Percentiles rank a stretch among this genome's conserved stretches.
These are phyloP conservation scores for Leccinum ochraceum DNA, from an alignment of 768 basidiomycete species.

Conservation along the genomic window DNA sequence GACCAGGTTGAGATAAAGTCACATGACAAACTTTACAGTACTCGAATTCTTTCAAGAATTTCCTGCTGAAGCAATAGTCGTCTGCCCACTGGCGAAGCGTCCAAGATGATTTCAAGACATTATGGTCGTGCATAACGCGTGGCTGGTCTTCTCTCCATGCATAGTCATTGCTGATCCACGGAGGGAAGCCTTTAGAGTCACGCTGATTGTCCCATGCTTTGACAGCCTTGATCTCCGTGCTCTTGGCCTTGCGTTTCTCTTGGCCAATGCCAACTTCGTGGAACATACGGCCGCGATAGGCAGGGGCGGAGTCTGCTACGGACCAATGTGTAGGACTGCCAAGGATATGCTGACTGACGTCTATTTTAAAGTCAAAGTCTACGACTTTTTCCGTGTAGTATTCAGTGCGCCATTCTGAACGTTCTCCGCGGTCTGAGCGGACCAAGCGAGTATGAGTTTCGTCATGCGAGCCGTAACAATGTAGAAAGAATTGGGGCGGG, in stretches of 20 bases:
- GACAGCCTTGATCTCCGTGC: constrained; percentile 43
- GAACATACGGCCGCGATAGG: constrained; percentile 64
- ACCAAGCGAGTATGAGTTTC: constrained; percentile 55
- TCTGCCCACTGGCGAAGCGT: constrained; percentile 80
- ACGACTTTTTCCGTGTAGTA: constrained; percentile 57
- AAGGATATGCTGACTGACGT: constrained; percentile 46
- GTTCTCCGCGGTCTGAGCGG: constrained; percentile 36
- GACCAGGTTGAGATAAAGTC: neutral
- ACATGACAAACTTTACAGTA: constrained; percentile 57
- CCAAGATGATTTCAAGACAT: constrained; percentile 52
- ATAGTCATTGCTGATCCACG: constrained; percentile 43
- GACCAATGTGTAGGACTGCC: constrained; percentile 54
- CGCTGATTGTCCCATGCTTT: constrained; percentile 49
- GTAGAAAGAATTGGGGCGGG: constrained; percentile 48
- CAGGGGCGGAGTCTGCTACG: constrained; percentile 60
- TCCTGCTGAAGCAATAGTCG: constrained; percentile 72
- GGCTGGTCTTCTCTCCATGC: constrained; percentile 36
- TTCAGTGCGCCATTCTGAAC: constrained; percentile 41
- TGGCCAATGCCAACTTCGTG: constrained; percentile 49
- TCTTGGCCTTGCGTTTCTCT: constrained; percentile 41
- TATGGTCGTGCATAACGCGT: constrained; percentile 21
- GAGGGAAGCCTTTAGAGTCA: constrained; percentile 49
- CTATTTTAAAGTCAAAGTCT: constrained; percentile 72
- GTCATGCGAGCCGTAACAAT: constrained; percentile 54
- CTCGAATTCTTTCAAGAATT: constrained; percentile 75